These are phyloP conservation scores for Triticum aestivum DNA, from an alignment of 176 grass and related monocot genomes.

Conservation along the genomic window IWGSC_CS_RefSeq_v2.1 NC_057794.1:462008429-462008928, in stretches of 20 bases:
- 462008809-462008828: not conserved
- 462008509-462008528: not conserved
- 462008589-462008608: not conserved
- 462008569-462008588: not conserved
- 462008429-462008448: not conserved
- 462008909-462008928: not conserved
- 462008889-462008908: not conserved
- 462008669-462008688: no score
- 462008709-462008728: not conserved
- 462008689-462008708: not conserved
- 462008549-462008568: not conserved
- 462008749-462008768: not conserved
- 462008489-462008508: not conserved
- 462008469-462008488: not conserved
- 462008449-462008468: not conserved
- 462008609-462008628: no score
- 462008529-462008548: not conserved
- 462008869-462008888: constrained; percentile 3
- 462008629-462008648: no score
- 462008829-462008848: not conserved
- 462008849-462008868: not conserved
- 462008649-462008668: no score
- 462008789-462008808: not conserved
- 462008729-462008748: not conserved
- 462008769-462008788: not conserved